phyloP scores from a whole-genome alignment of 176 grass and related monocot species.

The Raddia distichophylla region DNA sequence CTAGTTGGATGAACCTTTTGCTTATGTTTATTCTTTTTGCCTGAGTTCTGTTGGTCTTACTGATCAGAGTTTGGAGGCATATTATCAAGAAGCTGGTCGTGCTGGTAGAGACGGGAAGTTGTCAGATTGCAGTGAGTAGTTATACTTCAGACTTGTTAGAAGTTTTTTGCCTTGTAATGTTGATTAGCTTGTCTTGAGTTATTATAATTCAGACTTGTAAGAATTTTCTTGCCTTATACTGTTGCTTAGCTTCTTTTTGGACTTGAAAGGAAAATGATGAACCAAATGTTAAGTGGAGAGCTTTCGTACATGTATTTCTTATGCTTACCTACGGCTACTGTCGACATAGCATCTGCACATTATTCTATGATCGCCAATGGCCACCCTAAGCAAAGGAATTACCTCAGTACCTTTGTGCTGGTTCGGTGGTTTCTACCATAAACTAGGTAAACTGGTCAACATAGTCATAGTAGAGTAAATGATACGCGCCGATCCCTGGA shows the following conservation, averaged over 20 bases:
- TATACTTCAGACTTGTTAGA: slow-evolving; percentile 23
- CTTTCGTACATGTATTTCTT: slow-evolving; percentile 15
- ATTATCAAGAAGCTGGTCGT: slow-evolving; percentile 97
- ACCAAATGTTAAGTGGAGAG: background rate
- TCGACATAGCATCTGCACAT: background rate
- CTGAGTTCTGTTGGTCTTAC: slow-evolving; percentile 34
- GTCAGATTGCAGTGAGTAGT: slow-evolving; percentile 83
- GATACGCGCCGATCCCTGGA: too few species aligned
- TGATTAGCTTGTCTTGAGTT: slow-evolving; percentile 39
- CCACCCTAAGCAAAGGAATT: slow-evolving; percentile 15
- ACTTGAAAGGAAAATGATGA: slow-evolving; percentile 10
- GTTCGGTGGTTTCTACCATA: slow-evolving; percentile 2
- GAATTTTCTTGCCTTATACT: background rate
- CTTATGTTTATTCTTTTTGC: slow-evolving; percentile 25
- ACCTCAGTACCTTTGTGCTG: background rate
- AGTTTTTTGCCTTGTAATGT: background rate
- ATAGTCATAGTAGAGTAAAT: too few species aligned
- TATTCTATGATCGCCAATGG: background rate
- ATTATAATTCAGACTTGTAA: slow-evolving; percentile 22
- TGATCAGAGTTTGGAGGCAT: slow-evolving; percentile 95
- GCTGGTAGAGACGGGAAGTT: slow-evolving; percentile 92
- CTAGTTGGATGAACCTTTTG: slow-evolving; percentile 9
- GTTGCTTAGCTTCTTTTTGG: background rate
- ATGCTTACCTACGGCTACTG: slow-evolving; percentile 23
- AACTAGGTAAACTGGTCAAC: background rate